Evolutionary conservation across 1,139 yeast species (phyloP).

Genomic region (Yamadazyma mexicana): DNA sequence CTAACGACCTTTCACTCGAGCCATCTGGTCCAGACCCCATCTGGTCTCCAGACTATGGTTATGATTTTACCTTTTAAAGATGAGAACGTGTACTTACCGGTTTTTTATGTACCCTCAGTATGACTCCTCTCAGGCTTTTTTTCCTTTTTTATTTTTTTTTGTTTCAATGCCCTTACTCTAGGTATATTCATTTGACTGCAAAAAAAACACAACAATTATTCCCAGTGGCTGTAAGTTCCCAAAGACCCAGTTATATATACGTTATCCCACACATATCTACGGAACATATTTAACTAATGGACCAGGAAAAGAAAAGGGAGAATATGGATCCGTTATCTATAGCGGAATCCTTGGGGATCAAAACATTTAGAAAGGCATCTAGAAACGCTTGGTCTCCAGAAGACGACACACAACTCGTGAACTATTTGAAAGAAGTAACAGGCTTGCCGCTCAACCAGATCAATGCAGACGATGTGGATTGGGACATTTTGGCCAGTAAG

Average conservation of each 20-base stretch:
- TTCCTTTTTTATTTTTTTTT: neutral
- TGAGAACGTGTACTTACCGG: no score
- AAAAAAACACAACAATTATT: neutral
- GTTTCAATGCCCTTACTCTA: neutral
- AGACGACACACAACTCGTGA: conserved; percentile 54
- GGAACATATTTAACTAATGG: no score
- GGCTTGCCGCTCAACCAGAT: conserved; percentile 24
- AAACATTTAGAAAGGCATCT: conserved; percentile 62
- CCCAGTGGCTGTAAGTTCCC: neutral
- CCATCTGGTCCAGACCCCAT: no score
- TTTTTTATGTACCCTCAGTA: no score
- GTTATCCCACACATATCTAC: neutral
- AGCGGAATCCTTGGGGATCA: conserved; percentile 74
- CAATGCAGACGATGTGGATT: conserved; percentile 45
- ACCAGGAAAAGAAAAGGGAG: conserved; percentile 15
- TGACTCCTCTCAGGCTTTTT: conserved; percentile 6
- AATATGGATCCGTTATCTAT: conserved; percentile 66
- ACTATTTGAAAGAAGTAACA: conserved; percentile 29
- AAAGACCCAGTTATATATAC: neutral
- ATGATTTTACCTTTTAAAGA: no score
- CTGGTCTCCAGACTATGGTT: no score
- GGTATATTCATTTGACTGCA: neutral
- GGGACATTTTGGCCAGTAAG: conserved; percentile 65
- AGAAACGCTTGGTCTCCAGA: conserved; percentile 69
- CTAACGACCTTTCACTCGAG: neutral